Base-by-base conservation (phyloP, 1,284 basidiomycete species). In the Sphagnurus paluster region DNA sequence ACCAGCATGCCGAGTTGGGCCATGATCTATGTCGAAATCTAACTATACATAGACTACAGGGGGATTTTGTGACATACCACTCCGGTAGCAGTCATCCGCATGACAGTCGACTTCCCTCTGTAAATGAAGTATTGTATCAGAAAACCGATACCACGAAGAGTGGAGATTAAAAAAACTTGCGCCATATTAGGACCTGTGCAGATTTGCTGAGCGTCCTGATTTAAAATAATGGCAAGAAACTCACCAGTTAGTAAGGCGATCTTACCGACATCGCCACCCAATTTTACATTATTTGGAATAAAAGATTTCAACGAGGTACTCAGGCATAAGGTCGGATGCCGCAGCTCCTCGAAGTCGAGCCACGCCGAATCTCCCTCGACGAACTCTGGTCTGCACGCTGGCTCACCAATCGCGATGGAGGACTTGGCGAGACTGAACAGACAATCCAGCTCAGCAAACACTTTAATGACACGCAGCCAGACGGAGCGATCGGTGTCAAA, bases 1-100 rank as follows among this genome's bases (percentile, higher is more conserved):
- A 99, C 93, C 42, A 90, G 82, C 87, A 98, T 99, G n/a, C 97
- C 97, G 14, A 99, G 73, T 64, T 98, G 96, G 6, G 94, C 95
- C 84, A 98, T 90, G 56, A 98, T 98, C 84, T 87, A 44, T 2
- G 26, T 21, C 32, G 16, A n/a, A 10, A 33, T 55, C 30, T 53
- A 20, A 44, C 32, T 34, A 24, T 30, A 21, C 2, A 16, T 13
- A 8, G 38, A 13, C 9, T 1, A 25, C 20, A 34, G 38, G 17
- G 29, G 4, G 3, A 30, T 20, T n/a, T n/a, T n/a, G 26, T 42
- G 29, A 63, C 81, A 44, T 61, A 86, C 84, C 49, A 97, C 85
- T 23, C 90, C 95, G 0, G 89, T 83, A 4, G 93, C 94, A n/a
- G 95, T 97, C 90, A 98, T 99, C 40, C 97, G 84, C 80, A 98